A percentile compares a stretch with the other conserved stretches of the same genome.
Evolutionary conservation across 768 basidiomycete genomes (phyloP).

Genomic region (Serendipita vermifera): DNA sequence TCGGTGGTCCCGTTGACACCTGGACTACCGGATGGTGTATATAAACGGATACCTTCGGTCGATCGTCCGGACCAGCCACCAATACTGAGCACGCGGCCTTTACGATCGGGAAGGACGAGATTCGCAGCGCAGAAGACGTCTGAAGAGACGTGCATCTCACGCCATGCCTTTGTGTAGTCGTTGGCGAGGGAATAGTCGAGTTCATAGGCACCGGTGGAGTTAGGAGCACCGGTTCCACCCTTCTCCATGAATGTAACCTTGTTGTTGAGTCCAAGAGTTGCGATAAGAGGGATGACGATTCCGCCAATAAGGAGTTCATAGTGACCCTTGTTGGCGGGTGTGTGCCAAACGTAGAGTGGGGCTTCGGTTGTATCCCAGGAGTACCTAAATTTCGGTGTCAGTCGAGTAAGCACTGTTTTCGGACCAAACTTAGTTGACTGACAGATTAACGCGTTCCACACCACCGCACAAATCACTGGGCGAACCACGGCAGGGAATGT

Average conservation of each 20-base stretch:
- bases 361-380: conserved; percentile 11
- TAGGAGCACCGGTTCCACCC: conserved; percentile 45
- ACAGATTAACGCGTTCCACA: conserved; percentile 31
- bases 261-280: conserved; percentile 46
- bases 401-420: too few relatives aligned
- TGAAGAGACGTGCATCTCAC: conserved; percentile 59
- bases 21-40: conserved; percentile 18
- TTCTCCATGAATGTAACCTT: conserved; percentile 76
- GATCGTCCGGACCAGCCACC: conserved; percentile 52
- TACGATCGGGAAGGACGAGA: conserved; percentile 63
- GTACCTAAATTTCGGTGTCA: too few relatives aligned
- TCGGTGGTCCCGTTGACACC: conserved; percentile 50
- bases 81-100: conserved; percentile 33
- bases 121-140: conserved; percentile 62
- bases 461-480: conserved; percentile 37
- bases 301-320: conserved; percentile 52
- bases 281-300: conserved; percentile 56
- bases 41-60: conserved; percentile 60
- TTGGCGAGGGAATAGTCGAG: conserved; percentile 48
- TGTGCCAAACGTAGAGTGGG: conserved; percentile 44
- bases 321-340: conserved; percentile 46
- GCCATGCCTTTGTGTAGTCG: conserved; percentile 42
- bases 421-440: too few relatives aligned
- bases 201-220: conserved; percentile 70
- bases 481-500: conserved; percentile 31